Conservation (phyloP, 306 rosid species). For the Datisca glomerata region DNA sequence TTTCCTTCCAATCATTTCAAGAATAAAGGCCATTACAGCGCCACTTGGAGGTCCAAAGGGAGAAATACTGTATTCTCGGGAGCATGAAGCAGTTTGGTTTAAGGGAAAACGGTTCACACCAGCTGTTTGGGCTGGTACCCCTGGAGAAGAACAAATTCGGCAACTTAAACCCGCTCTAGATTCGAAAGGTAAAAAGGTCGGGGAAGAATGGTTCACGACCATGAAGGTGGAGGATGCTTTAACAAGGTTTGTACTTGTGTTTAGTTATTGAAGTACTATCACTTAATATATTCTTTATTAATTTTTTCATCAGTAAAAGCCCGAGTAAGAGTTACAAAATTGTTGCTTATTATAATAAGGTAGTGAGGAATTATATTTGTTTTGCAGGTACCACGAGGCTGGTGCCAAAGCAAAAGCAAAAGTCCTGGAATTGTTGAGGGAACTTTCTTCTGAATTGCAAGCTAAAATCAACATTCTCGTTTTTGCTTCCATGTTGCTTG, state of each 20-base stretch:
- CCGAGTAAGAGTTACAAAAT: too few species aligned
- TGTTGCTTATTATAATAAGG: neutral
- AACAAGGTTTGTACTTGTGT: slow-evolving; percentile 36
- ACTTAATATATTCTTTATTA: too few species aligned
- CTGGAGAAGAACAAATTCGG: slow-evolving; percentile 84
- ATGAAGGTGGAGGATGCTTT: slow-evolving; percentile 73
- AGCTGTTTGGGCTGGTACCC: slow-evolving; percentile 58
- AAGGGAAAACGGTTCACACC: slow-evolving; percentile 81
- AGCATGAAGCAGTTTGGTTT: slow-evolving; percentile 93
- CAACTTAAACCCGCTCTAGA: slow-evolving; percentile 79
- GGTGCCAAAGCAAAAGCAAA: slow-evolving; percentile 54
- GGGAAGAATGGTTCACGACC: slow-evolving; percentile 94
- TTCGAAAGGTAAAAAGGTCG: slow-evolving; percentile 88
- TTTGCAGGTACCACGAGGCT: slow-evolving; percentile 73
- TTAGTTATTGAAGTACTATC: neutral
- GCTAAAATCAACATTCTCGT: slow-evolving; percentile 64
- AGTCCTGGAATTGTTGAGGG: slow-evolving; percentile 72
- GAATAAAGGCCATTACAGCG: slow-evolving; percentile 66
- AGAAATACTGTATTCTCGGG: slow-evolving; percentile 76
- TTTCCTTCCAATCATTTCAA: slow-evolving; percentile 62
- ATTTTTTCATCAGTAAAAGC: too few species aligned
- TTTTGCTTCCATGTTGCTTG: slow-evolving; percentile 77
- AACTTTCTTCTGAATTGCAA: slow-evolving; percentile 70
- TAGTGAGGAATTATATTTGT: slow-evolving; percentile 1
- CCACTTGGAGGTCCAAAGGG: slow-evolving; percentile 90